These are phyloP conservation scores for Kalmanozyma brasiliensis DNA, from an alignment of 1,284 basidiomycete species.

Conservation along the genomic window DNA sequence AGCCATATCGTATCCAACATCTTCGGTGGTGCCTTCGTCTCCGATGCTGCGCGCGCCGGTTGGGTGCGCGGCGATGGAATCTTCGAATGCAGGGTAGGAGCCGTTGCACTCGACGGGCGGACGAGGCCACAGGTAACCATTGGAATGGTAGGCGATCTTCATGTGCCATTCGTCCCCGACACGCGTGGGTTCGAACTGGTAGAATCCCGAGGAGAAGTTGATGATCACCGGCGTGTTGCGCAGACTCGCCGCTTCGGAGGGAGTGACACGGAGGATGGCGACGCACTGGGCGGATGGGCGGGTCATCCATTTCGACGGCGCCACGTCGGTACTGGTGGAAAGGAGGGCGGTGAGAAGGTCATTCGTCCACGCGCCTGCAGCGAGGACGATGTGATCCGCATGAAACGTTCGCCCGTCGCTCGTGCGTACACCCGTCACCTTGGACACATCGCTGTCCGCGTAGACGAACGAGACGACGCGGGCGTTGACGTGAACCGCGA, in stretches of 20 bases:
- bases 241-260: constrained; percentile 77
- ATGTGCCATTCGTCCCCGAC: constrained; percentile 69
- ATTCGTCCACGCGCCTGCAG: constrained; percentile 84
- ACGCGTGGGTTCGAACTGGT: constrained; percentile 74
- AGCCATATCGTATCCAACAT: constrained; percentile 15
- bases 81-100: constrained; percentile 18
- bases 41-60: not conserved
- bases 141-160: constrained; percentile 78
- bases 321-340: too few species aligned
- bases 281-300: constrained; percentile 73
- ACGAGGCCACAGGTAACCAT: constrained; percentile 74
- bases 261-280: constrained; percentile 78
- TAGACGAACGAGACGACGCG: constrained; percentile 70
- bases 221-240: constrained; percentile 77
- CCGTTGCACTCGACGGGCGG: constrained; percentile 41
- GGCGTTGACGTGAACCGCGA: constrained; percentile 74
- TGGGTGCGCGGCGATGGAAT: not conserved
- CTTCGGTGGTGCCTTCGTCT: constrained; percentile 21
- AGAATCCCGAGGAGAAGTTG: constrained; percentile 72
- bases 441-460: constrained; percentile 66
- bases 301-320: constrained; percentile 30
- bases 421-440: constrained; percentile 76
- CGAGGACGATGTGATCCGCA: constrained; percentile 75
- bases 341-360: constrained; percentile 72
- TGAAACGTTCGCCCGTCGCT: constrained; percentile 73